Evolutionary conservation across 73 alveolate genomes (phyloP), one percentile per base, ranked within the genome.

Genomic region (Uronychia binucleata): DNA sequence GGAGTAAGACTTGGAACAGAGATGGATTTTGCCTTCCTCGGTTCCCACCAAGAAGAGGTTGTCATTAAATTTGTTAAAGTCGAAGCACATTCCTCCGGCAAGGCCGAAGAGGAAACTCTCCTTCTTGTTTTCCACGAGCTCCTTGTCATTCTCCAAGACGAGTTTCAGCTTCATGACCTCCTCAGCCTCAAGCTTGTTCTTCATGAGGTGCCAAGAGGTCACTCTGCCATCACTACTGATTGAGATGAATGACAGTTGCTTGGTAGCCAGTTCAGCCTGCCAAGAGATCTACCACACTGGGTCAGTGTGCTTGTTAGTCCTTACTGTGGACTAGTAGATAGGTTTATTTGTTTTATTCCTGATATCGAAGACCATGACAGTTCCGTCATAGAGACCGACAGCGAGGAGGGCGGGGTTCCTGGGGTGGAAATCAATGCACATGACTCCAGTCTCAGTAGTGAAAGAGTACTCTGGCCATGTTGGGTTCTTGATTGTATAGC

Each of bases 71-170:
- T 96, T 93, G 84, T 96, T 97, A 93, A 98, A 98, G 88, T 97
- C 99, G 83, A 98, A 94, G 95, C 99, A 98, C 96, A 97, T 97
- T 58, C 99, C 99, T 13, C 99, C 99, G 60, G 99, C 99, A 57
- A 97, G 92, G 28, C 99, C 99, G 31, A 92, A 91, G 58, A 96
- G 79, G 90, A 98, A 90, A 1, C 97, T 83, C 58, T 93, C 98
- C 76, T 90, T 91, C 67, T 94, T 97, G 81, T 90, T 88, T 35
- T 94, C 98, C 1, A 76, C 92, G 30, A 85, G 88, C 46, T 83
- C 98, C 95, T 85, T 89, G 60, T 92, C 93, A 26, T 90, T 59
- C 1, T 87, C 97, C 34, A 80, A 33, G 28, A 92, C 96, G 57
- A 94, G 92, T 88, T 96, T 92, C 59, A 96, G 94, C 87, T 89